Evolutionary conservation across 2,329 filamentous ascomycete genomes (phyloP), one percentile per base, ranked within the genome.

Genomic region (Mollisia scopiformis): DNA sequence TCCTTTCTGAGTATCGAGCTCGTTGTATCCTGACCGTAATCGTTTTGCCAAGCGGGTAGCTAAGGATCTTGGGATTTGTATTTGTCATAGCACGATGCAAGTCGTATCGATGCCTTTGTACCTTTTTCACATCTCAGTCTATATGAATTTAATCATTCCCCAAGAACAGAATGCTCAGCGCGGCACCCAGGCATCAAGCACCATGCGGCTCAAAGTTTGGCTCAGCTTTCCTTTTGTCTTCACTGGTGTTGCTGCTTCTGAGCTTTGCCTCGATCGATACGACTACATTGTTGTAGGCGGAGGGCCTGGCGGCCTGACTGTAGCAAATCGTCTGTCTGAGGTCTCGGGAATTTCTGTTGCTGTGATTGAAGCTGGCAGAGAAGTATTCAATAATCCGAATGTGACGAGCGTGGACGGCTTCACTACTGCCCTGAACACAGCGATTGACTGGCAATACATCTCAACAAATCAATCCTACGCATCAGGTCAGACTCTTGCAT

Each of bases 271-370:
- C n/a, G 63, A 67, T 39, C 62, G 5, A 11, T 47, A 47, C 43
- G 43, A 58, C 16, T 54, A 67, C 21, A 64, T 68, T 27, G 61
- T 68, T 10, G 65, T 63, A 19, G 66, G 61, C 6, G 66, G 65
- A 14, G 65, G 43, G 4, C 10, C 65, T 8, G 59, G 56, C 27
- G 66, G 68, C 8, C 56, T 69, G n/a, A 59, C 63, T 10, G 28
- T 69, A 13, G 66, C 65, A 39, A 69, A 64, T 43, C 63, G 66
- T 23, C 61, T 69, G 23, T 58, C 68, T 10, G 62, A 65, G 39
- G 33, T 57, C 23, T 27, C 59, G 13, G 46, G 55, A 16, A 55
- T 68, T 6, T 63, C 47, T 25, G 63, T 70, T 19, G 67, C 64
- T 10, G 58, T 68, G 14, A 63, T 70, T 23, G 68, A 69, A 56